Base-by-base conservation (phyloP, 2,329 filamentous ascomycete species). In the Ophiocordyceps australis region DNA sequence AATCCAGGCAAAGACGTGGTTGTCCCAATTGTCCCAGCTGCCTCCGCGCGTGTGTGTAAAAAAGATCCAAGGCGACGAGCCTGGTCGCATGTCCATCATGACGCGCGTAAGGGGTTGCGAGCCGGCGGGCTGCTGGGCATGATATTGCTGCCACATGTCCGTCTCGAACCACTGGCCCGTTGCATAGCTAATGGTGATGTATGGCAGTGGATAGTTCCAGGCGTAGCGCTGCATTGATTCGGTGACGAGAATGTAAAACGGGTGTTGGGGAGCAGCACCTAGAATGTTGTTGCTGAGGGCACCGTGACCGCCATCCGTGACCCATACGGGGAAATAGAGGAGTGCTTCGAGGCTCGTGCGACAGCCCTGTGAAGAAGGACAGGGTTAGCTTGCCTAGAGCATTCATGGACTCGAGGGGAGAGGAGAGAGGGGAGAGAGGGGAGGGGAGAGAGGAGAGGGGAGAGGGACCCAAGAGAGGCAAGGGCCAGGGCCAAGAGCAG, bases 311-410 rank as follows among this genome's bases (percentile, higher is more conserved):
- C 23, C 19, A 19, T 33, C 23, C 16, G 26, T 28, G 13, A 27
- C 12, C 28, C 31, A 33, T 12, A 25, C 17, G 3, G 31, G 29
- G 11, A 25, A 33, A 24, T 31, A 29, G 14, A 33, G 29, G 14
- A 33, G 27, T 3, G 31, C 26, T 10, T 33, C 31, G 24, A 33
- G 29, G 17, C 16, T 33, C 7, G 26, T 17, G 9, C 24, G 29
- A 17, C 31, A 33, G 20, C 17, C 24, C 31, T 33, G 46, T 85
- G 17, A 29, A 28, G n/a, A 30, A n/a, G n/a, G n/a, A n/a, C n/a
- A n/a, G n/a, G n/a, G n/a, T 28, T 19, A 26, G 18, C 6, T 24
- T 27, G 26, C 31, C 28, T 16, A 26, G 31, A 6, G 31, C 28
- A 17, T 33, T 28, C 17, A 28, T 23, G 15, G 31, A 26, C 24